phyloP scores from a whole-genome alignment of 805 yeast species.

The Candida michaelii region DNA sequence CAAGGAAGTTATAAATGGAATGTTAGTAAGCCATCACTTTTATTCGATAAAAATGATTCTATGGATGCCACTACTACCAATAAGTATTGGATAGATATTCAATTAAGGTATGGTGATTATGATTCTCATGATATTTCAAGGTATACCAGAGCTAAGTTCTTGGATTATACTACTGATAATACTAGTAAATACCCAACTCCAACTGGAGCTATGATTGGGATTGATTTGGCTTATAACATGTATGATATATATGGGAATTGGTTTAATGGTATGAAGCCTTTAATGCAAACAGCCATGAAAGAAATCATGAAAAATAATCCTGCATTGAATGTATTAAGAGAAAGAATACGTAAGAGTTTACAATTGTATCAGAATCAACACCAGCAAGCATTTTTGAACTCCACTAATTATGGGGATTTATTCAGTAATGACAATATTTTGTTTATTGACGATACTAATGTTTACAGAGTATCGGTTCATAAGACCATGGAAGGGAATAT shows the following conservation, averaged over 20 bases:
- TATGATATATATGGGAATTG: constrained; percentile 96
- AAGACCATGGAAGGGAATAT: constrained; percentile 90
- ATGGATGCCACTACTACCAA: constrained; percentile 58
- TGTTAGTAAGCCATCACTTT: constrained; percentile 74
- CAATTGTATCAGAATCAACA: constrained; percentile 93
- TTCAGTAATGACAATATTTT: constrained; percentile 82
- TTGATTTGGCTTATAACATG: constrained; percentile 94
- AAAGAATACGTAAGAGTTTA: constrained; percentile 89
- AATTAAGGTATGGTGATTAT: constrained; percentile 92
- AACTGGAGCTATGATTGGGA: constrained; percentile 85
- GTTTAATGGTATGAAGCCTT: constrained; percentile 92
- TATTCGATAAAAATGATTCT: constrained; percentile 68
- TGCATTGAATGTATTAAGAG: constrained; percentile 85
- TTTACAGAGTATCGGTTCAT: constrained; percentile 89
- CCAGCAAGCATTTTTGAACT: constrained; percentile 85
- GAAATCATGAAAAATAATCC: constrained; percentile 95
- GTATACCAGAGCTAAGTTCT: constrained; percentile 86
- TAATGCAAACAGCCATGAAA: constrained; percentile 87
- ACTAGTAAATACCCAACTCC: constrained; percentile 87
- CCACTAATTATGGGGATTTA: constrained; percentile 86
- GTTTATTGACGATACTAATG: constrained; percentile 91
- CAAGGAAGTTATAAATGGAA: constrained; percentile 79
- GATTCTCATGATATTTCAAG: constrained; percentile 96
- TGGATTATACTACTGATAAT: constrained; percentile 90
- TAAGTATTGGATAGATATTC: constrained; percentile 94